A percentile compares a stretch with the other conserved stretches of the same genome.
phyloP scores from a whole-genome alignment of 2,329 filamentous ascomycete species.

The Emergomyces pasteurianus region DNA sequence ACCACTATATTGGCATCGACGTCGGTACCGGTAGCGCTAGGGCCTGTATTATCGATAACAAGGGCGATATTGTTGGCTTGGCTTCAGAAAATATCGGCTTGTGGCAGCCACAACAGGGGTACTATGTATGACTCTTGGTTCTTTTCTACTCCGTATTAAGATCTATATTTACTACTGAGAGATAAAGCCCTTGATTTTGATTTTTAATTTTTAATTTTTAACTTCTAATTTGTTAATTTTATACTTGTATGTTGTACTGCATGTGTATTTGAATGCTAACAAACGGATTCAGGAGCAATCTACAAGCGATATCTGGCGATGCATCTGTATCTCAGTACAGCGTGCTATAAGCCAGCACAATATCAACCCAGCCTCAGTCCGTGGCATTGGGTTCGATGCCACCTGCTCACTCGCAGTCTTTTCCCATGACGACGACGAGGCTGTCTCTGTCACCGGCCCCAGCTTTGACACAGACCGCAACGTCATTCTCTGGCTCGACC shows the following conservation, averaged over 20 bases:
- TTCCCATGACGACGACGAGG: slow-evolving; percentile 76
- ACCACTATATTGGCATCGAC: slow-evolving; percentile 75
- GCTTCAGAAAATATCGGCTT: slow-evolving; percentile 66
- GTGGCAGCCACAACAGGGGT: slow-evolving; percentile 65
- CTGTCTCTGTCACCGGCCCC: slow-evolving; percentile 78
- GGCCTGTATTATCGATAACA: slow-evolving; percentile 86
- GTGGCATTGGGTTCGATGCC: slow-evolving; percentile 91
- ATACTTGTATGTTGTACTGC: not conserved
- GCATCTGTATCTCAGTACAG: slow-evolving; percentile 81
- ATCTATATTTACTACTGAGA: not conserved
- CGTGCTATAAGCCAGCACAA: slow-evolving; percentile 70
- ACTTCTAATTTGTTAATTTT: too few species aligned
- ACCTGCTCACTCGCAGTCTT: slow-evolving; percentile 97
- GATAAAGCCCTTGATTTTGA: not conserved
- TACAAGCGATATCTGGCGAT: slow-evolving; percentile 90
- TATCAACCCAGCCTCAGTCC: slow-evolving; percentile 62
- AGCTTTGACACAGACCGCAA: slow-evolving; percentile 85
- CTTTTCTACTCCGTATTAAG: not conserved
- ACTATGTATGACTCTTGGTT: slow-evolving; percentile 47
- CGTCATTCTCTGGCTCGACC: slow-evolving; percentile 94
- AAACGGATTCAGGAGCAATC: slow-evolving; percentile 67
- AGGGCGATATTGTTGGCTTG: slow-evolving; percentile 69
- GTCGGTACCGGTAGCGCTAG: slow-evolving; percentile 92
- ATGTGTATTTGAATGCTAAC: not conserved
- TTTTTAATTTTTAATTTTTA: too few species aligned